Evolutionary conservation across 1,284 basidiomycete genomes (phyloP).

Genomic region (Cryptococcus neoformans): DNA sequence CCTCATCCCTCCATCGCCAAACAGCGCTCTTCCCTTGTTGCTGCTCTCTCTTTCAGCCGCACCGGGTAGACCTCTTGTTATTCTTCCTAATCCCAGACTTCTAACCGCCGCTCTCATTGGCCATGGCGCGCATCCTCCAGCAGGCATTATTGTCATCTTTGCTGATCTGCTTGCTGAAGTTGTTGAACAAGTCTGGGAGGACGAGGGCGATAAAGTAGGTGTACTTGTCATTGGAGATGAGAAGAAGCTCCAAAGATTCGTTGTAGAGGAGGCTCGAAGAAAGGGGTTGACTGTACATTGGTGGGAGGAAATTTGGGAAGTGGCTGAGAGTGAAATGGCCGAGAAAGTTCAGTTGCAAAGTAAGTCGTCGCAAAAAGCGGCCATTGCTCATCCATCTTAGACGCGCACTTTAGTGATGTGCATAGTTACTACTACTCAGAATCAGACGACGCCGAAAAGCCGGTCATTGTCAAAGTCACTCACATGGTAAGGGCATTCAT

Average conservation of each 20-base stretch:
- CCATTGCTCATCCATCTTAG: conserved; percentile 6
- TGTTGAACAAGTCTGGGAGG: conserved; percentile 29
- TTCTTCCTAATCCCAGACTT: conserved; percentile 27
- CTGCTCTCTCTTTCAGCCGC: conserved; percentile 33
- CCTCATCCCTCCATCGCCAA: conserved; percentile 35
- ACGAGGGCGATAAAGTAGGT: conserved; percentile 14
- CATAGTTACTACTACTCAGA: conserved; percentile 39
- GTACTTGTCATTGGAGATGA: conserved; percentile 38
- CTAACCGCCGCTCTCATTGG: conserved; percentile 20
- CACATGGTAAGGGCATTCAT: conserved; percentile 28
- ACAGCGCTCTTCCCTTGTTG: conserved; percentile 33
- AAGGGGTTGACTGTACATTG: conserved; percentile 30
- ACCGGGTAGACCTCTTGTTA: conserved; percentile 28
- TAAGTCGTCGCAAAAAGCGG: conserved; percentile 6
- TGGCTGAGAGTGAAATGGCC: conserved; percentile 19
- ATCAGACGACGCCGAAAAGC: conserved; percentile 2
- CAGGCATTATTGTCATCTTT: conserved; percentile 35
- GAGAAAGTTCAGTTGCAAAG: conserved; percentile 6
- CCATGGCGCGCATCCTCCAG: conserved; percentile 20
- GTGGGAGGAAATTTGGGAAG: conserved; percentile 46
- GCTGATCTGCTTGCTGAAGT: conserved; percentile 26
- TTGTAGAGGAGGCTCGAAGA: conserved; percentile 18
- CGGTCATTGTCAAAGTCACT: conserved; percentile 31
- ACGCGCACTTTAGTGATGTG: conserved; percentile 22
- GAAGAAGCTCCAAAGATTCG: conserved; percentile 4